phyloP scores from a whole-genome alignment of 805 yeast genomes.

The Kuraishia molischiana region DNA sequence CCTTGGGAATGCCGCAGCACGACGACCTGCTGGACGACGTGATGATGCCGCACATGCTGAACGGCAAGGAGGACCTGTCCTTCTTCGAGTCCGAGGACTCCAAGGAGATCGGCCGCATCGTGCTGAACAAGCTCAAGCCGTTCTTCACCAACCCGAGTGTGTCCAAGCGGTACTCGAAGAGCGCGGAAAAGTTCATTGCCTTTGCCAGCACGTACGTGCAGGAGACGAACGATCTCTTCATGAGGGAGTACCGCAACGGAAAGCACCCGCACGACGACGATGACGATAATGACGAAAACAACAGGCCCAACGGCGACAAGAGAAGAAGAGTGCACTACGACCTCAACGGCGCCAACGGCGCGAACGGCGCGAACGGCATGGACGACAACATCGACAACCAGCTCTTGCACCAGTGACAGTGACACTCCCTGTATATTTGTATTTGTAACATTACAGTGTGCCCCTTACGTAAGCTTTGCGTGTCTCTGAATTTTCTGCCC shows the following conservation, averaged over 20 bases:
- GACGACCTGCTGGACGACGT: not conserved
- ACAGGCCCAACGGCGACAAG: slow-evolving; percentile 6
- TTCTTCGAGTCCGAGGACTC: slow-evolving; percentile 1
- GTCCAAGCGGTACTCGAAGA: not conserved
- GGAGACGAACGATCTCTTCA: slow-evolving; percentile 5
- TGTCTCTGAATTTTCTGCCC: too few relatives aligned
- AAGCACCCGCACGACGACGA: too few relatives aligned
- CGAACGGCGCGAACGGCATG: slow-evolving; percentile 1
- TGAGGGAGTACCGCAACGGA: slow-evolving; percentile 2
- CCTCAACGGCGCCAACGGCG: slow-evolving; percentile 3
- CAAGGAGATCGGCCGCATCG: slow-evolving; percentile 1
- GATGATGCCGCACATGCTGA: not conserved
- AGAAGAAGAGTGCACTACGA: slow-evolving; percentile 2
- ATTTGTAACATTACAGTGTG: too few relatives aligned
- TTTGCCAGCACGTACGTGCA: slow-evolving; percentile 4
- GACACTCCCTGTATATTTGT: too few relatives aligned
- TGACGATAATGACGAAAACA: slow-evolving; percentile 5
- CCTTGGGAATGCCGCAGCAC: not conserved
- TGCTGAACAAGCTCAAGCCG: slow-evolving; percentile 2
- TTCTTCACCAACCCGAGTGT: slow-evolving; percentile 2
- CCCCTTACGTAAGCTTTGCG: too few relatives aligned
- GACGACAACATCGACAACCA: slow-evolving; percentile 6
- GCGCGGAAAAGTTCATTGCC: slow-evolving; percentile 1
- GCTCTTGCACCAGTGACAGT: too few relatives aligned
- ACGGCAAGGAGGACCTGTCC: not conserved